Percentiles rank a stretch among this genome's conserved stretches.
These are phyloP conservation scores for Madurella mycetomatis DNA, from an alignment of 2,329 filamentous ascomycete genomes.

Conservation along the genomic window DNA sequence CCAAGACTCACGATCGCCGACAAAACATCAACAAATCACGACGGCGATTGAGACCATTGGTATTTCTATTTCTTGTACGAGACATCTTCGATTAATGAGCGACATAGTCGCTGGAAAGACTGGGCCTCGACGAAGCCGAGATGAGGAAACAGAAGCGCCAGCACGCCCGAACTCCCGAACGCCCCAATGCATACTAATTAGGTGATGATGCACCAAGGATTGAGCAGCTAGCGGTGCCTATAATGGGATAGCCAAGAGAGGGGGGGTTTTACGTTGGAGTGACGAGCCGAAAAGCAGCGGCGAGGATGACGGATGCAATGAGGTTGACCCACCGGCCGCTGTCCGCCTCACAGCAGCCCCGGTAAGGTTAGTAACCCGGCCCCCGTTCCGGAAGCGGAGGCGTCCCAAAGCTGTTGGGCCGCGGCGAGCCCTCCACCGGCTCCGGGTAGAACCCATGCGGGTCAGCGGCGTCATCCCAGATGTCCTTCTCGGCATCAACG, in stretches of 20 bases:
- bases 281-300: background rate
- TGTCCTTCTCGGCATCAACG: background rate
- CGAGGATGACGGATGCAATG: too few species aligned
- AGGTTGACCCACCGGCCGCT: too few species aligned
- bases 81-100: too few species aligned
- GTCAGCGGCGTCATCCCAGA: background rate
- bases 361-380: too few species aligned
- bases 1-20: background rate
- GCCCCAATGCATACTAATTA: background rate
- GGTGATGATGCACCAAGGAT: background rate
- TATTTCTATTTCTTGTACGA: background rate
- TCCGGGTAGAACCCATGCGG: constrained; percentile 2
- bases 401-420: too few species aligned
- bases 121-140: too few species aligned
- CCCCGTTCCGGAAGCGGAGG: too few species aligned
- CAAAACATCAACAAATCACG: background rate
- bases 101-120: too few species aligned
- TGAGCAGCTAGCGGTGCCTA: too few species aligned
- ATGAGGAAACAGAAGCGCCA: background rate
- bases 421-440: background rate
- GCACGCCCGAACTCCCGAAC: background rate
- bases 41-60: too few species aligned
- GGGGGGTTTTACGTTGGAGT: background rate
- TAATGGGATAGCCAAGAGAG: too few species aligned
- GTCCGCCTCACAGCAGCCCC: too few species aligned